Conservation (phyloP, 2,329 filamentous ascomycete genomes). For the Fusarium brachygibbosum region DNA sequence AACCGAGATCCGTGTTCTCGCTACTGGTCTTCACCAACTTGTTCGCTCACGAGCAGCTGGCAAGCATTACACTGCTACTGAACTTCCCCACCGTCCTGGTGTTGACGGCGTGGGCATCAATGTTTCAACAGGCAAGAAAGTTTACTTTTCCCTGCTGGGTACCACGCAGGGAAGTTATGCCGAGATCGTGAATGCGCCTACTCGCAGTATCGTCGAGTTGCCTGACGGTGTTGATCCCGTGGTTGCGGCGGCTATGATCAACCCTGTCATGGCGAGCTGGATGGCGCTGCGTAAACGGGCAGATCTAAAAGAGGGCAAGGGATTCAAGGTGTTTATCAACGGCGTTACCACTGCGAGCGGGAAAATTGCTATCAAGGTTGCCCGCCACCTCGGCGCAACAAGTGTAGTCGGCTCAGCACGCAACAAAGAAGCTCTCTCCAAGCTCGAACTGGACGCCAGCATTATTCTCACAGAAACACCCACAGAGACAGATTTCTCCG, state of each 20-base stretch:
- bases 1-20: conserved; percentile 65
- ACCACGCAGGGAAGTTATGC: conserved; percentile 60
- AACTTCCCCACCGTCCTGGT: conserved; percentile 65
- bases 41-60: conserved; percentile 67
- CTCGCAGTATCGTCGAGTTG: conserved; percentile 56
- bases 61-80: conserved; percentile 65
- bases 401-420: conserved; percentile 66
- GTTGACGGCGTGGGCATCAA: conserved; percentile 66
- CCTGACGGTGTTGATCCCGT: conserved; percentile 61
- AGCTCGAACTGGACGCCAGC: conserved; percentile 60
- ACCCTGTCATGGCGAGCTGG: conserved; percentile 69
- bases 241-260: conserved; percentile 66
- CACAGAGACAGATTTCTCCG: conserved; percentile 61
- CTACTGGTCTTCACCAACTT: conserved; percentile 65
- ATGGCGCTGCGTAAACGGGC: conserved; percentile 67
- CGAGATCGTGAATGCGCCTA: conserved; percentile 63
- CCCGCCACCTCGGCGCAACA: conserved; percentile 63
- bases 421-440: conserved; percentile 58
- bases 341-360: conserved; percentile 68
- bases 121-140: conserved; percentile 59
- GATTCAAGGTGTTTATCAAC: conserved; percentile 61
- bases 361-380: conserved; percentile 62
- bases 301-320: conserved; percentile 55
- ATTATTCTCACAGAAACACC: conserved; percentile 59
- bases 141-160: conserved; percentile 61